Evolutionary conservation across 805 yeast species (phyloP), one percentile per base, ranked within the genome.

Genomic region (Pichia membranifaciens): DNA sequence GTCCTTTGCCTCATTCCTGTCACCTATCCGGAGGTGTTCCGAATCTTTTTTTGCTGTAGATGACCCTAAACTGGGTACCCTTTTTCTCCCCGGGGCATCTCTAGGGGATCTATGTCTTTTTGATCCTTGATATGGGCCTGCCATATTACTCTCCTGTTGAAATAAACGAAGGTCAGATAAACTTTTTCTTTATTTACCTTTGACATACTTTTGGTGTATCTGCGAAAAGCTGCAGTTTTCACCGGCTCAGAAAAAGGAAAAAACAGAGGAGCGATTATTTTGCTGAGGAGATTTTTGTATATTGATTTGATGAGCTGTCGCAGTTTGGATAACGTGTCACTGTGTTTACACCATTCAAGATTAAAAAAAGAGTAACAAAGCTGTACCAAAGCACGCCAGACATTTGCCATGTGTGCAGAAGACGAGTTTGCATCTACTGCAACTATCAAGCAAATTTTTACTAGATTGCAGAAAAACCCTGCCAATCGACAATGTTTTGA

Each of bases 401-500:
- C 37, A 41, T 7, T 18, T 7, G 32, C 29, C 21, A 37, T 29
- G 40, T 16, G 23, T 16, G 18, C 33, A 2, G 47, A 52, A 20
- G 63, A 60, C 52, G 68, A 70, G 25, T 70, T 75, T 63, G 90
- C 88, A 38, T 67, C 80, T 43, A 81, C 81, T 60, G 89, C 83
- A 56, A 85, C 84, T 58, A 82, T 83, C 45, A 74, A 75, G 41
- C 73, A 73, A 43, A 77, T 87, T 54, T 87, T 87, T 60, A 70
- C 72, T 44, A 73, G 76, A 62, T 70, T 87, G 56, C 76, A 78
- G 57, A 70, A 82, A 65, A 72, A 76, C 52, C 81, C 81, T 22
- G 85, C 88, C 41, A 90, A 90, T 72, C 83, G 83, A 59, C 66
- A 65, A 45, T 93, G 99, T 69, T 91, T 93, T 68, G 99, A 93